Conservation (phyloP, 2,329 filamentous ascomycete genomes). For the Escovopsis sp. region DNA sequence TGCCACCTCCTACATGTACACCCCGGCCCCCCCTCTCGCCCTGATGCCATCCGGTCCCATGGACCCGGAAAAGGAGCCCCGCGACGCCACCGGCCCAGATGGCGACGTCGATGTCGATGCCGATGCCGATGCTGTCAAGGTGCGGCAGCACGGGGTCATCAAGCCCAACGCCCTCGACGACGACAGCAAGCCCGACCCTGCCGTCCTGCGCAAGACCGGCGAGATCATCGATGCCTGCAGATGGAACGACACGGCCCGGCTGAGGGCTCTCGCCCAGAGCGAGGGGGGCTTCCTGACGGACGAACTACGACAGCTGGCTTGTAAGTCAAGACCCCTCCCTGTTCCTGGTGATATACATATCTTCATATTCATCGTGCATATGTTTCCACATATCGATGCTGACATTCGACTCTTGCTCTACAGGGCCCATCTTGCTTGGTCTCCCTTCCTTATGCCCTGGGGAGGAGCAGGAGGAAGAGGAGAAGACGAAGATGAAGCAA, state of each 20-base stretch:
- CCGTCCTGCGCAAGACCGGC: constrained; percentile 19
- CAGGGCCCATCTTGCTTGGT: constrained; percentile 50
- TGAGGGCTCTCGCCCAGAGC: constrained; percentile 44
- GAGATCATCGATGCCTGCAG: constrained; percentile 41
- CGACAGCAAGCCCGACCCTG: constrained; percentile 4
- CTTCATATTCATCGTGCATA: too few relatives aligned
- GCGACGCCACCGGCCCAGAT: constrained; percentile 4
- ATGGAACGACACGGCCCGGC: constrained; percentile 35
- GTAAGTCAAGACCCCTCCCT: constrained; percentile 37
- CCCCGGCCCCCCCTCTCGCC: not conserved
- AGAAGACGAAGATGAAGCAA: too few relatives aligned
- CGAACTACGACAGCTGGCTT: constrained; percentile 54
- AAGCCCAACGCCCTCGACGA: constrained; percentile 7
- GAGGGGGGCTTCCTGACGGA: constrained; percentile 54
- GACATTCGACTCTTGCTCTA: not conserved
- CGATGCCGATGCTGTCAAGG: too few relatives aligned
- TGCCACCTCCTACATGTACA: constrained; percentile 1
- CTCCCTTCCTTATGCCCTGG: constrained; percentile 4
- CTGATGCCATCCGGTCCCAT: constrained; percentile 4
- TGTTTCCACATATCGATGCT: too few relatives aligned
- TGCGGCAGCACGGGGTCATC: constrained; percentile 1
- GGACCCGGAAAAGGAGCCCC: constrained; percentile 5
- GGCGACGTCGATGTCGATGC: constrained; percentile 1
- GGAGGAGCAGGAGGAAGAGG: too few relatives aligned
- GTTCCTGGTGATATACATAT: not conserved